Conservation (phyloP, 2,329 filamentous ascomycete species). For the Dendrostoma leiphaemia region DNA sequence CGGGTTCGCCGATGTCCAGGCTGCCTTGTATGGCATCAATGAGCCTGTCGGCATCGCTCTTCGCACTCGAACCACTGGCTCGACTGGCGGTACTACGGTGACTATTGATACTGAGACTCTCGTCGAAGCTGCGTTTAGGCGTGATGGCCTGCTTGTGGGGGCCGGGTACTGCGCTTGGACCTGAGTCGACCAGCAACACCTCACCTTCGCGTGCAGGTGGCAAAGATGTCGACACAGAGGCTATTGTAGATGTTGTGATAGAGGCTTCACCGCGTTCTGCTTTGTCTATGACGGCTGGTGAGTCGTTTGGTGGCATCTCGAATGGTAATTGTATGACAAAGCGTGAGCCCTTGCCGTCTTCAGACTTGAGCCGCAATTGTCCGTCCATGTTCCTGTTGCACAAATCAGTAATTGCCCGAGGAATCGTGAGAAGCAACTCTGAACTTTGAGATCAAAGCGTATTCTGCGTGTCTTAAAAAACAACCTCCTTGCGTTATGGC, state of each 20-base stretch:
- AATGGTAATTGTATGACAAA: conserved; percentile 82
- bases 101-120: conserved; percentile 39
- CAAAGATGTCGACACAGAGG: conserved; percentile 30
- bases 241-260: conserved; percentile 24
- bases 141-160: conserved; percentile 19
- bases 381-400: conserved; percentile 73
- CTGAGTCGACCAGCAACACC: conserved; percentile 59
- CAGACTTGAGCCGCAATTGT: conserved; percentile 79
- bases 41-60: conserved; percentile 66
- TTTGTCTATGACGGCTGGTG: neutral
- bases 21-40: conserved; percentile 71
- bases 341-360: conserved; percentile 76
- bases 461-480: no score
- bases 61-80: conserved; percentile 47
- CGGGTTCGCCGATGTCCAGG: conserved; percentile 39
- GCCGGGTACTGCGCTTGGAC: conserved; percentile 23
- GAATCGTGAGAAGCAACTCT: neutral
- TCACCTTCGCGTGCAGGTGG: conserved; percentile 45
- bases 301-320: conserved; percentile 46
- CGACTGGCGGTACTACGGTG: conserved; percentile 45
- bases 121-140: conserved; percentile 34
- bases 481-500: neutral
- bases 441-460: no score
- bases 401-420: neutral
- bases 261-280: conserved; percentile 8